A percentile compares a stretch with the other conserved stretches of the same genome.
Conservation (phyloP, 306 rosid genomes). For the Glycyrrhiza uralensis region DNA sequence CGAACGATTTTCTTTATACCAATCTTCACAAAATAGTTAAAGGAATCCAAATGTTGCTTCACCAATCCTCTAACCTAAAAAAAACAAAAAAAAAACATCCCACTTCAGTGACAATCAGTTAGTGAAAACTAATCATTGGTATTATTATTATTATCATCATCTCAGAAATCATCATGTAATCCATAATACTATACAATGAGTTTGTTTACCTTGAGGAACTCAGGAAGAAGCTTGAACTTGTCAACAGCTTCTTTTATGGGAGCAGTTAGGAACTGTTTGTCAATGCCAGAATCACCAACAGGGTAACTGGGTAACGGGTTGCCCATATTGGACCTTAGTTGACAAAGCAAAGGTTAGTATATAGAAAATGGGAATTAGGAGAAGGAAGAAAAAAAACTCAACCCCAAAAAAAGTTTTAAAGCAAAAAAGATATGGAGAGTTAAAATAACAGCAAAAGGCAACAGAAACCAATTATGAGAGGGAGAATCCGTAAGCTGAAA, state of each 20-base stretch:
- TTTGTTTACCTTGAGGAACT: slow-evolving; percentile 68
- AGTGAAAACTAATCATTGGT: neutral
- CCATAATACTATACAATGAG: neutral
- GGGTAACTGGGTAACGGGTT: slow-evolving; percentile 16
- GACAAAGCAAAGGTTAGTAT: neutral
- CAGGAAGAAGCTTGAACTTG: slow-evolving; percentile 83
- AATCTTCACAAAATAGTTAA: slow-evolving; percentile 67
- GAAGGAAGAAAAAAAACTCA: neutral
- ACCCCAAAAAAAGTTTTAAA: neutral
- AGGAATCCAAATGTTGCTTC: slow-evolving; percentile 91
- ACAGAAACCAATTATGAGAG: neutral
- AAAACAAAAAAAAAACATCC: too few species aligned
- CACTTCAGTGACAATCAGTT: neutral
- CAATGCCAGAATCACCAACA: slow-evolving; percentile 31
- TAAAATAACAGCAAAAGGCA: neutral
- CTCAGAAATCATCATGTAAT: neutral
- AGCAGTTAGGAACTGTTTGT: slow-evolving; percentile 62
- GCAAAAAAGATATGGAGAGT: neutral
- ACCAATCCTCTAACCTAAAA: slow-evolving; percentile 82
- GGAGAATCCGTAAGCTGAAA: neutral
- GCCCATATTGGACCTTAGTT: slow-evolving; percentile 5
- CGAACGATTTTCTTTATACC: slow-evolving; percentile 76
- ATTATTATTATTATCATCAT: neutral
- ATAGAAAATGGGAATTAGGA: neutral
- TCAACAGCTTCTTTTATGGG: slow-evolving; percentile 79